Base-by-base conservation (phyloP, 78 protist species). In the Dictyostelium purpureum region DNA sequence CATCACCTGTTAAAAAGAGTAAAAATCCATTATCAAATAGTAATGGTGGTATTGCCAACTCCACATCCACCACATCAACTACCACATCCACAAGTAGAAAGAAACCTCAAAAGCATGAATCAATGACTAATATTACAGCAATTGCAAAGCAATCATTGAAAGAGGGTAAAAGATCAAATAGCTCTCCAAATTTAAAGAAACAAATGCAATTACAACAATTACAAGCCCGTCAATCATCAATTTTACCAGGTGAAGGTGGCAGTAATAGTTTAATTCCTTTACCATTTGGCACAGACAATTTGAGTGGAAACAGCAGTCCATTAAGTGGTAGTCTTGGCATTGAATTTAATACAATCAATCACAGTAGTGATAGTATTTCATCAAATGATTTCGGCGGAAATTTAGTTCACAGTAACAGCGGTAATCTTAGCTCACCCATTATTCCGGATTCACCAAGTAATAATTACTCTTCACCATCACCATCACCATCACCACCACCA, bases 101-200 rank as follows among this genome's bases (percentile, higher is more conserved):
- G 63, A 73, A 73, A 49, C 79, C 79, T 24, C 33, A 45, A 73
- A 73, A 73, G 31, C 79, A 73, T 9, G 63, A 73, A 33, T 73
- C 79, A 73, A 26, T 49, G 26, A 24, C 47, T 4, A 47, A 52
- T 4, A 49, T 73, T 26, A 35, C 77, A 42, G 31, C 74, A 31
- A 26, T 37, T 11, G 6, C 38, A 59, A 3, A 33, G 12, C 37
- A 42, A 38, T 35, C 42, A 0, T 49, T 73, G 31, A 73, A 73
- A 51, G 79, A 73, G 18, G 18, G 54, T 21, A 49, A 43, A 73
- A 24, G 79, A 73, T 73, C 79, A 26, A 73, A 73, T 33, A 49
- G 65, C 18, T 73, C 79, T 28, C 79, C 79, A 73, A 73, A 73
- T 49, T 35, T 73, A 9, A 43, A 73, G 31, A 73, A 73, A 73